These are phyloP conservation scores for Fraxinus baroniana DNA, from an alignment of 305 asterid species.

Conservation along the genomic window DNA sequence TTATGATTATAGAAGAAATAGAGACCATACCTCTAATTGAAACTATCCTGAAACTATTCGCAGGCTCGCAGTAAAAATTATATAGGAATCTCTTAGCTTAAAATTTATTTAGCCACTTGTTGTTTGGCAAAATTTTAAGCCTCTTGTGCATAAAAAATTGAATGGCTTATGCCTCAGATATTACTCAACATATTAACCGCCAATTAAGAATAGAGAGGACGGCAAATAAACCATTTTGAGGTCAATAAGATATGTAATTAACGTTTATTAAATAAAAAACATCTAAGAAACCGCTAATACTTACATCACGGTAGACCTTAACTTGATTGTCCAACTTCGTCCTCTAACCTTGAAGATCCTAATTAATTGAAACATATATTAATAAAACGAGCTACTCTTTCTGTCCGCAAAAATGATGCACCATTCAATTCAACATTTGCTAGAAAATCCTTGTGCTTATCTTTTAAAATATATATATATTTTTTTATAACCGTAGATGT, in stretches of 20 bases:
- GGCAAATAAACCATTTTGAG: slow-evolving; percentile 7
- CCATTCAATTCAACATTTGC: not conserved
- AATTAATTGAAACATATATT: not conserved
- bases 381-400: not conserved
- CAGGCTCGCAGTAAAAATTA: not conserved
- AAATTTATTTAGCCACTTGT: not conserved
- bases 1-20: not conserved
- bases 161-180: not conserved
- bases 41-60: not conserved
- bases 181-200: not conserved
- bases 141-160: not conserved
- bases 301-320: slow-evolving; percentile 71
- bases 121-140: not conserved
- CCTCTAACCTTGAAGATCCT: slow-evolving; percentile 92
- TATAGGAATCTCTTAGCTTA: not conserved
- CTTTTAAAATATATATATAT: too few relatives aligned
- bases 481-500: too few relatives aligned
- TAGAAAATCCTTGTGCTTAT: not conserved
- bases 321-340: slow-evolving; percentile 77
- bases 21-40: not conserved
- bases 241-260: not conserved
- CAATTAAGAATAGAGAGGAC: not conserved
- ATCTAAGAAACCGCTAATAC: slow-evolving; percentile 21
- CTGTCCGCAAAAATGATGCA: not conserved
- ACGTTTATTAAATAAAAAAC: not conserved